Evolutionary conservation across 805 yeast genomes (phyloP).

Genomic region (Vanderwaltozyma tropicalis): DNA sequence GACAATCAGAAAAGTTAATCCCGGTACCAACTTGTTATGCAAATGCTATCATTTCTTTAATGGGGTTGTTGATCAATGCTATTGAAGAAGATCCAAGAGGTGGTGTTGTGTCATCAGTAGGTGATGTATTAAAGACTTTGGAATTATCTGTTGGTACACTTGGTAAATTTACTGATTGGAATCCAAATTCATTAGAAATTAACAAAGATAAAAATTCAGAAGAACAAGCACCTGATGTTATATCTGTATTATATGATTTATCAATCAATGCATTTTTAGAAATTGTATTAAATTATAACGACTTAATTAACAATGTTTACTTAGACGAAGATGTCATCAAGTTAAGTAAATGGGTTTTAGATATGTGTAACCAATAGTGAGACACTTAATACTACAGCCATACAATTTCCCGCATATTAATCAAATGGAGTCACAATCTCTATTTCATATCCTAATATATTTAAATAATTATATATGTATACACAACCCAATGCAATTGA

Average conservation of each 20-base stretch:
- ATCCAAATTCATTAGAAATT: conserved; percentile 4
- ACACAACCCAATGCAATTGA: too few species aligned
- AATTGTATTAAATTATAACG: conserved; percentile 53
- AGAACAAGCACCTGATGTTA: conserved; percentile 26
- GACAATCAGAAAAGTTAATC: conserved; percentile 52
- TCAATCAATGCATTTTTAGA: conserved; percentile 55
- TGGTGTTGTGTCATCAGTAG: conserved; percentile 42
- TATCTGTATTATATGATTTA: conserved; percentile 51
- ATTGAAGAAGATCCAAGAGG: conserved; percentile 53
- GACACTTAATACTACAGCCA: neutral
- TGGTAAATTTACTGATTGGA: conserved; percentile 36
- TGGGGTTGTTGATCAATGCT: conserved; percentile 42
- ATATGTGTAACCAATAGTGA: conserved; percentile 13
- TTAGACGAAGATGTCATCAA: conserved; percentile 53
- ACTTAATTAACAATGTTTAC: conserved; percentile 51
- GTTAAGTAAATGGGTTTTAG: conserved; percentile 67
- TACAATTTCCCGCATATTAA: too few species aligned
- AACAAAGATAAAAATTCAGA: neutral
- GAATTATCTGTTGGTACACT: conserved; percentile 51
- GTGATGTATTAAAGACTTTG: conserved; percentile 48
- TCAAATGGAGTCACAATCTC: too few species aligned
- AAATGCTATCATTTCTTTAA: conserved; percentile 47
- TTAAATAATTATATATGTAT: too few species aligned
- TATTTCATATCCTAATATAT: too few species aligned
- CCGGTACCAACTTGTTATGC: conserved; percentile 59